These are phyloP conservation scores for Quercus wislizeni DNA, from an alignment of 306 rosid species.

Conservation along the genomic window DNA sequence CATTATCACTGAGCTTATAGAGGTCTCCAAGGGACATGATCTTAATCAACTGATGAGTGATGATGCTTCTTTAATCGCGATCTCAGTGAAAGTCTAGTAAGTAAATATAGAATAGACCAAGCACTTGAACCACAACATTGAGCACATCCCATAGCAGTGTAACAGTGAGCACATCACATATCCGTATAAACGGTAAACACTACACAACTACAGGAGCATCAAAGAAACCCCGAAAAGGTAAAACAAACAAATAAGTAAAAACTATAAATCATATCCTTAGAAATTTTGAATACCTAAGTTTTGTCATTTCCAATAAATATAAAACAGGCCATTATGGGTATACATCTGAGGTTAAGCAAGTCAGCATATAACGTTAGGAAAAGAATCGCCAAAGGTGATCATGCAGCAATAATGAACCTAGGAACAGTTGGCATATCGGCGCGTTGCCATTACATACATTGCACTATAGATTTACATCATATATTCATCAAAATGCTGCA, in stretches of 20 bases:
- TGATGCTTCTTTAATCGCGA: no score
- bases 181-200: no score
- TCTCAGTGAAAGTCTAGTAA: no score
- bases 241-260: neutral
- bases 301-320: neutral
- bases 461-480: slow-evolving; percentile 17
- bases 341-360: neutral
- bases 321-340: neutral
- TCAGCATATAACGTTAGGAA: neutral
- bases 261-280: neutral
- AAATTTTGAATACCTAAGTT: neutral
- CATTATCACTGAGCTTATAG: no score
- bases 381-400: neutral
- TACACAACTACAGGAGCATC: neutral
- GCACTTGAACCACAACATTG: no score
- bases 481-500: neutral
- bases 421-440: neutral
- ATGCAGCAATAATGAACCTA: neutral
- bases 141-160: no score
- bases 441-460: slow-evolving; percentile 1
- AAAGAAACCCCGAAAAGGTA: neutral
- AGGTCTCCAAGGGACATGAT: no score
- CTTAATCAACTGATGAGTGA: no score
- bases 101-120: no score
- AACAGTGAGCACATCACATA: no score